phyloP scores from a whole-genome alignment of 225 moss, liverwort and hornwort species.

The Antitrichia curtipendula region DNA sequence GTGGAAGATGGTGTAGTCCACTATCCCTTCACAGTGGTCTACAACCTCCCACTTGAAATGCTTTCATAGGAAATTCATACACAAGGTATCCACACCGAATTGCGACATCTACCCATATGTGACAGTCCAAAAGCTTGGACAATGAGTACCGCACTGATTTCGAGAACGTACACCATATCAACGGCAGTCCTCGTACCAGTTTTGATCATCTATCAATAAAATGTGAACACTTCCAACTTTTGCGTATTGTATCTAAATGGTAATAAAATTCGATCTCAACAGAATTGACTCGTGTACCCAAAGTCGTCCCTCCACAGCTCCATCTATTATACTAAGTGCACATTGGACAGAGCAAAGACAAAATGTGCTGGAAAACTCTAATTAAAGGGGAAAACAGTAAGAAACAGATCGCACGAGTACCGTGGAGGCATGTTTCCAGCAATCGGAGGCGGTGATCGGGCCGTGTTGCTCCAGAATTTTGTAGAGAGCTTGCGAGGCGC shows the following conservation, averaged over 20 bases:
- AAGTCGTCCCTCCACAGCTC: background rate
- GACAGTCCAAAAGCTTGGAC: background rate
- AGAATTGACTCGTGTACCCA: background rate
- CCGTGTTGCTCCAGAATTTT: constrained; percentile 34
- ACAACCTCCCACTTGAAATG: background rate
- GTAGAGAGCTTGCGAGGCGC: constrained; percentile 24
- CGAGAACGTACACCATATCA: background rate
- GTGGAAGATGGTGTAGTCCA: too few relatives aligned
- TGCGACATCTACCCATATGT: background rate
- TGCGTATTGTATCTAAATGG: background rate
- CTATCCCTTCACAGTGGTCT: background rate
- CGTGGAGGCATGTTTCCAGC: constrained; percentile 35
- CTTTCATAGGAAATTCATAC: background rate
- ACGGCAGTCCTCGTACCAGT: background rate
- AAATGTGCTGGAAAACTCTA: background rate
- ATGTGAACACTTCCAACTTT: background rate
- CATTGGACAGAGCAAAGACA: background rate
- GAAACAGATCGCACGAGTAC: background rate
- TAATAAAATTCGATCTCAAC: background rate
- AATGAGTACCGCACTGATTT: background rate
- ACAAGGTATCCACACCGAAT: background rate
- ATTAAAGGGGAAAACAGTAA: background rate
- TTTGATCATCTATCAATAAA: background rate
- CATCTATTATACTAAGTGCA: background rate
- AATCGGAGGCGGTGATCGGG: constrained; percentile 36